These are phyloP conservation scores for Apiospora sp. DNA, from an alignment of 2,329 filamentous ascomycete species.

Conservation along the genomic window DNA sequence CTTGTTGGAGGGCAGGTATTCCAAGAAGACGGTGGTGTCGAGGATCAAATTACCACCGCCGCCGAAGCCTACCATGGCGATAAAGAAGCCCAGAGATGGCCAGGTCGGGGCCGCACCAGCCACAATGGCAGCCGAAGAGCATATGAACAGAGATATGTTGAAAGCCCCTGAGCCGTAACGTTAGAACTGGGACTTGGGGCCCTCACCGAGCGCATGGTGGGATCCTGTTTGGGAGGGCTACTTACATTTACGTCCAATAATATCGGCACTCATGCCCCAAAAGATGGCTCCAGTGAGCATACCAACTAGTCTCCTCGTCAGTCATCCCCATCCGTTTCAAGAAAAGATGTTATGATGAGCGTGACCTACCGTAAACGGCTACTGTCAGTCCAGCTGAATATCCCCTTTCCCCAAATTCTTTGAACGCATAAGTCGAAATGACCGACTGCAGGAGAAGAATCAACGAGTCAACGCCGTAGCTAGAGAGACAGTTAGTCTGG, in stretches of 20 bases:
- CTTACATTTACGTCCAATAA: conserved; percentile 68
- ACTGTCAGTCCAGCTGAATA: conserved; percentile 67
- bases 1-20: conserved; percentile 57
- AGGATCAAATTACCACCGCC: conserved; percentile 70
- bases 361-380: conserved; percentile 57
- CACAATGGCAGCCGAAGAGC: conserved; percentile 67
- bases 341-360: background rate
- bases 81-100: conserved; percentile 69
- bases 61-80: conserved; percentile 69
- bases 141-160: conserved; percentile 71
- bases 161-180: conserved; percentile 57
- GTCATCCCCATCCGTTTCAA: no score
- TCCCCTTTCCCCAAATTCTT: conserved; percentile 63
- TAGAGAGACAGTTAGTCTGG: conserved; percentile 31
- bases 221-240: background rate
- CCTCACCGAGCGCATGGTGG: background rate
- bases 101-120: conserved; percentile 74
- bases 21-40: conserved; percentile 62
- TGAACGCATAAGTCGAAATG: conserved; percentile 63
- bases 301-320: conserved; percentile 44
- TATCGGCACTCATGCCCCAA: conserved; percentile 73
- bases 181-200: background rate
- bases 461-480: conserved; percentile 65
- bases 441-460: conserved; percentile 69
- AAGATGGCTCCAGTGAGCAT: conserved; percentile 67